Base-by-base conservation (phyloP, 169 alveolate genomes). In the Cryptosporidium parvum region DNA sequence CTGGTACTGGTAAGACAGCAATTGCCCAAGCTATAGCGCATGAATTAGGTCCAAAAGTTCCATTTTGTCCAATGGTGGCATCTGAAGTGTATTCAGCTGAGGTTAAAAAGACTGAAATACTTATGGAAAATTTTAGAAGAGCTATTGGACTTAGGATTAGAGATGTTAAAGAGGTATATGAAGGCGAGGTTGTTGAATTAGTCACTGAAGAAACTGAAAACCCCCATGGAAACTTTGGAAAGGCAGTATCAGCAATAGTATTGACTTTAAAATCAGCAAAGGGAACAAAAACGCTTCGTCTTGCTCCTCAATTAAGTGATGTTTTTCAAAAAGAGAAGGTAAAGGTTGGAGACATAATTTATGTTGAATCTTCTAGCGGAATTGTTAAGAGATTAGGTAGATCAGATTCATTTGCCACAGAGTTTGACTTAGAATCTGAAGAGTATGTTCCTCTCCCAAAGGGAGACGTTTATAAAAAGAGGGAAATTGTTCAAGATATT, bases 1-100 rank as follows among this genome's bases (percentile, higher is more conserved):
- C 99, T 71, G 99, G 99, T 62, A 98, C 99, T 48, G 99, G 99
- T 45, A 98, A 98, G 93, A 98, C 99, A 4, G 99, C 99, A 2
- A 95, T 99, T 45, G 99, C 99, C 70, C 96, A 98, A 92, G 99
- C 99, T 1, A 96, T 99, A 23, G 98, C 99, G 14, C 98, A 97
- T 73, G 99, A 99, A 94, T 95, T 99, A 61, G 99, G 99, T 29
- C 97, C 99, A n/a, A 96, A 97, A 84, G 99, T 98, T 87, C 99
- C 99, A 2, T 99, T 99, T 94, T 98, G 99, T 91, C 99, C 99
- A 23, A 97, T 99, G 99, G 99, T 98, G 21, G 99, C 99, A 37
- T 96, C 99, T 14, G 99, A 98, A 96, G 99, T 98, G 33, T 98
- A 96, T 94, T 96, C 99, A 59, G 93, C 97, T n/a, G 99, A 99